Conservation (phyloP, 352 stramenopile species). For the Saprolegnia parasitica region DNA sequence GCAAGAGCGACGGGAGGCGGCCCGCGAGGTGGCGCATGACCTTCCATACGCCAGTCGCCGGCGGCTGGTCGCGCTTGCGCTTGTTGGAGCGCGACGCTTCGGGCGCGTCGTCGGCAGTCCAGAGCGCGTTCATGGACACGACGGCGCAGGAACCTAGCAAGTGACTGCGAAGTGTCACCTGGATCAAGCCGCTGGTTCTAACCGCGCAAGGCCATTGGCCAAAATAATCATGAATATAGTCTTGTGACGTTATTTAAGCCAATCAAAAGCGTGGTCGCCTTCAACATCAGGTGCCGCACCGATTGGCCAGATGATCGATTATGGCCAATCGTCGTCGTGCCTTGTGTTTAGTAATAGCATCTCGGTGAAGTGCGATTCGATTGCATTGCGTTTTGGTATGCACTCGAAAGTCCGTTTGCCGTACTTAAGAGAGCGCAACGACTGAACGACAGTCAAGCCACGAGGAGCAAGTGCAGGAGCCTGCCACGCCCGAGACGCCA, state of each 20-base stretch:
- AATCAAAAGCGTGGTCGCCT: not conserved
- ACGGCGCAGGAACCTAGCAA: not conserved
- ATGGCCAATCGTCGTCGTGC: too few species aligned
- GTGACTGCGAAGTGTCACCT: not conserved
- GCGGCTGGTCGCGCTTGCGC: not conserved
- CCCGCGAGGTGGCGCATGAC: not conserved
- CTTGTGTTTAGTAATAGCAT: too few species aligned
- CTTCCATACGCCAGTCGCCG: not conserved
- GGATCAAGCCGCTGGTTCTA: not conserved
- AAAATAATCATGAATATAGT: not conserved
- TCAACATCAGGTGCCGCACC: too few species aligned
- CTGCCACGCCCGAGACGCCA: too few species aligned
- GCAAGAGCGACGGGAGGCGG: not conserved
- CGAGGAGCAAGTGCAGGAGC: too few species aligned
- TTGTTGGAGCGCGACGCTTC: not conserved
- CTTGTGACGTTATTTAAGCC: slow-evolving; percentile 1
- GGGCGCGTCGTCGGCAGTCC: not conserved
- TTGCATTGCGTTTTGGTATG: too few species aligned
- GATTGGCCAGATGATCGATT: too few species aligned
- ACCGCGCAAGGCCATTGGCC: not conserved
- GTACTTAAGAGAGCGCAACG: too few species aligned
- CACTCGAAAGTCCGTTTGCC: too few species aligned
- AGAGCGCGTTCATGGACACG: not conserved
- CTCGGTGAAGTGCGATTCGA: too few species aligned
- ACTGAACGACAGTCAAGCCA: too few species aligned